Conservation (phyloP, 2,329 filamentous ascomycete species). For the Acephala macrosclerotiorum region DNA sequence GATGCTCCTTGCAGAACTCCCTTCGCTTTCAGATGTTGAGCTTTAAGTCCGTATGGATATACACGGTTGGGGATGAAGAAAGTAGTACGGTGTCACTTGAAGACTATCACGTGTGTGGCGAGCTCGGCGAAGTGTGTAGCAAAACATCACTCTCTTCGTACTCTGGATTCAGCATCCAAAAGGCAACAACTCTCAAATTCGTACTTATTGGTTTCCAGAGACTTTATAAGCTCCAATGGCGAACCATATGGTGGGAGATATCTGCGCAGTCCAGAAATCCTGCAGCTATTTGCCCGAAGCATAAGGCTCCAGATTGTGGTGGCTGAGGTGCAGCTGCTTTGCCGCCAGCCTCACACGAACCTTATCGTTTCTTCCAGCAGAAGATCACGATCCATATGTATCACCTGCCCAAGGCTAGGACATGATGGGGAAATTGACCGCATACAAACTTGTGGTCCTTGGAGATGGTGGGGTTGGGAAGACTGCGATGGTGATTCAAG, state of each 20-base stretch:
- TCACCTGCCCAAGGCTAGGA: background rate
- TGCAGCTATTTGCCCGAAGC: background rate
- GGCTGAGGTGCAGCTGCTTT: conserved; percentile 3
- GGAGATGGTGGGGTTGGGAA: conserved; percentile 98
- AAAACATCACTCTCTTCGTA: no score
- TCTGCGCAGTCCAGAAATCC: background rate
- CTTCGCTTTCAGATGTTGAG: no score
- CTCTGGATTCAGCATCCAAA: no score
- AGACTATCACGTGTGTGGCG: no score
- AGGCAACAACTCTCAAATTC: no score
- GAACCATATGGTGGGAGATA: background rate
- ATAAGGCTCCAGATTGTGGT: background rate
- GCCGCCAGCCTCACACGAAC: conserved; percentile 3
- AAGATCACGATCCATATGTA: background rate
- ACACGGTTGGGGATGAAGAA: no score
- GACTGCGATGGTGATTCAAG: conserved; percentile 92
- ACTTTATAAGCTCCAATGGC: background rate
- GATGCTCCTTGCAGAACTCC: no score
- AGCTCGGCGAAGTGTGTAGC: no score
- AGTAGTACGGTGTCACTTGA: no score
- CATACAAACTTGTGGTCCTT: conserved; percentile 96
- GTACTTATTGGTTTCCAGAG: no score
- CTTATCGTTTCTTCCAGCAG: background rate
- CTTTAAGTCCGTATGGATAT: no score
- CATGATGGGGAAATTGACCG: conserved; percentile 41